Evolutionary conservation across 2,329 filamentous ascomycete species (phyloP), one percentile per base, ranked within the genome.

Genomic region (Ascochyta koolunga): DNA sequence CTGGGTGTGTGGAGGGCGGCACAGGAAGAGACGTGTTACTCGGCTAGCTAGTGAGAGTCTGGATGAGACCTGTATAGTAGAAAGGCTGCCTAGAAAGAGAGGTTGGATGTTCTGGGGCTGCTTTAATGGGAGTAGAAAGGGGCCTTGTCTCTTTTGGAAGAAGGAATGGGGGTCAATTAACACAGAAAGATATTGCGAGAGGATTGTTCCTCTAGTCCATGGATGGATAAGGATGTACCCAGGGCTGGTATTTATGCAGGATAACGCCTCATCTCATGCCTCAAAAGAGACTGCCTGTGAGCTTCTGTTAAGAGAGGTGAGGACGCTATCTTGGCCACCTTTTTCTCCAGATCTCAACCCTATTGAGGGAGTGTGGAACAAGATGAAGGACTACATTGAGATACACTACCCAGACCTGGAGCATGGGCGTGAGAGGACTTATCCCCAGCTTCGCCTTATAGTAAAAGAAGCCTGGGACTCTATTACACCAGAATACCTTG

Each of bases 111-210:
- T 36, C 42, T 45, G 18, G 42, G 42, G 6, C 29, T 50, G 56
- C 38, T 69, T 72, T 57, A 58, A 45, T n/a, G 41, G 61, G 67
- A 18, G 27, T 21, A 31, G 37, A 35, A 70, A 68, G 56, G 67
- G 68, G 5, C 62, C 59, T 24, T 55, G 52, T 19, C 39, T 72
- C 19, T 69, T 72, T 50, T 73, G 56, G 68, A 62, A 70, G 58
- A 72, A 72, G 54, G 67, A 69, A 27, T 73, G 57, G 66, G 61
- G 61, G 19, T 53, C 33, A 19, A 71, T 72, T 24, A 65, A 58
- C 15, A 42, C 32, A 8, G 45, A 66, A 27, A 61, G 46, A 22
- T 71, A 67, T 46, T 43, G 25, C 18, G 27, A 43, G 24, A 15
- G 40, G 24, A 54, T 47, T 21, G 48, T 32, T 9, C 29, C 29